Percentiles rank a stretch among this genome's conserved stretches.
These are phyloP conservation scores for Tetragonia tetragonoides DNA, from an alignment of 148 eudicot genomes.

Conservation along the genomic window DNA sequence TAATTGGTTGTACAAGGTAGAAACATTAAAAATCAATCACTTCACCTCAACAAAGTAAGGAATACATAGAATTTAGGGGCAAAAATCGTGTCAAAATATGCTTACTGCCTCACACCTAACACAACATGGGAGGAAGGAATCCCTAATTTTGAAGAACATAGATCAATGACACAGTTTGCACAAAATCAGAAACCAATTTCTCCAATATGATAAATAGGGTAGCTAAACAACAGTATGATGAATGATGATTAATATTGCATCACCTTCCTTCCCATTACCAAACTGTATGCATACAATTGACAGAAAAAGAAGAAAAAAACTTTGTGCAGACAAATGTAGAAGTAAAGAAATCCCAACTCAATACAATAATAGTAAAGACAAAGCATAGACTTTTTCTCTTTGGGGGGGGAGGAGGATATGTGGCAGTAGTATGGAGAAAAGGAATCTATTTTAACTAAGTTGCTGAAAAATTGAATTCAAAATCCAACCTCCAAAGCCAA, in stretches of 20 bases:
- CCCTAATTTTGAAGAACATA: neutral
- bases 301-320: neutral
- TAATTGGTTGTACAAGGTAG: neutral
- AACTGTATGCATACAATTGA: neutral
- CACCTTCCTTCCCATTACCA: neutral
- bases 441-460: neutral
- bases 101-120: neutral
- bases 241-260: neutral
- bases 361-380: neutral
- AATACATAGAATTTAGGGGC: neutral
- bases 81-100: neutral
- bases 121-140: neutral
- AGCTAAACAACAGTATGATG: neutral
- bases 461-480: neutral
- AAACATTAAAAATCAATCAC: neutral
- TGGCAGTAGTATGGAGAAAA: neutral
- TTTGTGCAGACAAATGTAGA: neutral
- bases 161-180: neutral
- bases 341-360: neutral
- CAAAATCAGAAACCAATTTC: neutral
- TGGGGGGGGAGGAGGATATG: neutral
- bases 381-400: neutral
- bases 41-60: neutral
- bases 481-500: neutral
- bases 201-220: neutral